Base-by-base conservation (phyloP, 2,329 filamentous ascomycete species). In the Aspergillus sp. region DNA sequence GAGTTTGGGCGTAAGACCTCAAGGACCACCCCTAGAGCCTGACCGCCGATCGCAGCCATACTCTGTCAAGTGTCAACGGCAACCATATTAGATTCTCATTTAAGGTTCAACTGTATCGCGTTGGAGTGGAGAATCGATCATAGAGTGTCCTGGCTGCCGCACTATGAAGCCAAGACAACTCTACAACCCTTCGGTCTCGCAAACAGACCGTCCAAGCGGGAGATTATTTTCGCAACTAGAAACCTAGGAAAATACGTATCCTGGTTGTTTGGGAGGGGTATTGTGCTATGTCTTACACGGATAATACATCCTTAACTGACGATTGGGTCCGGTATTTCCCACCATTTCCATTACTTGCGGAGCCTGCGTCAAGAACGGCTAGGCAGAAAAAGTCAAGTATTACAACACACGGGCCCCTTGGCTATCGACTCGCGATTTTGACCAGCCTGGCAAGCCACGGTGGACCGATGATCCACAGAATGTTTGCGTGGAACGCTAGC, bases 41-140 rank as follows among this genome's bases (percentile, higher is more conserved):
- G 56, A 62, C 60, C 60, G 60, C 60, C 44, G 60, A 62, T 62
- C 60, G 30, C 21, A 54, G n/a, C 32, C 44, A 48, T 36, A 25
- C 56, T 47, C 19, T 47, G 47, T 50, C 47, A 50, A 50, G 47
- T 55, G 38, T 17, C 47, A 47, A 44, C 44, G 44, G 52, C 51
- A 27, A 21, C 48, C 48, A 44, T 42, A 61, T 42, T 54, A 32
- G 5, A 30, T n/a, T 50, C 30, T 32, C 25, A 27, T 30, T 44
- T 50, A 50, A 50, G 47, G 47, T 55, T 55, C 39, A 47, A 55
- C 53, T 55, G 41, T 55, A 47, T 44, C 39, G 53, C 41, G 23
- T 27, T 47, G 23, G 25, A 47, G 53, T 55, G 53, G 41, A 30
- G 53, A 42, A 55, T 6, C n/a, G 53, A 55, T 47, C 41, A 47